phyloP scores from a whole-genome alignment of 2,329 filamentous ascomycete genomes.

The Berkeleyomyces basicola region DNA sequence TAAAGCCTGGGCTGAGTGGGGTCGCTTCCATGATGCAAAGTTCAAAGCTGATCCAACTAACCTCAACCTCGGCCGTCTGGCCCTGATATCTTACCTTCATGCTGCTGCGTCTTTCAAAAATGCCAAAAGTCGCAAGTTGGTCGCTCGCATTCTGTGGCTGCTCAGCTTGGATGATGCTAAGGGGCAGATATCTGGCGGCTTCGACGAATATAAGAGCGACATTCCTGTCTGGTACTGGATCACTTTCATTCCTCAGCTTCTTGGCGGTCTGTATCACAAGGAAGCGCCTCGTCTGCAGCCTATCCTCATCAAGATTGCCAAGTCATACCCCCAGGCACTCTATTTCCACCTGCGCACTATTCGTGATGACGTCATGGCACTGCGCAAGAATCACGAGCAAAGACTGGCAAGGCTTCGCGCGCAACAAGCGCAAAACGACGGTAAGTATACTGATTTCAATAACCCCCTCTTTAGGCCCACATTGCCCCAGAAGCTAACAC shows the following conservation, averaged over 20 bases:
- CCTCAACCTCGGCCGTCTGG: constrained; percentile 71
- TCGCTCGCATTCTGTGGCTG: constrained; percentile 87
- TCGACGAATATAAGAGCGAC: constrained; percentile 93
- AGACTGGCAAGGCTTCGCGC: constrained; percentile 14
- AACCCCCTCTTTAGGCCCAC: neutral
- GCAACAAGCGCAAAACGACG: constrained; percentile 14
- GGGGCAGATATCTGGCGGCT: constrained; percentile 67
- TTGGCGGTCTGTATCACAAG: constrained; percentile 79
- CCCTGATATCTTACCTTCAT: constrained; percentile 89
- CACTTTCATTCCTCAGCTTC: constrained; percentile 90
- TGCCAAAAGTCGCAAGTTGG: constrained; percentile 83
- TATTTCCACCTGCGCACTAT: constrained; percentile 93
- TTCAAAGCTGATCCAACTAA: constrained; percentile 84
- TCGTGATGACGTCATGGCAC: constrained; percentile 66
- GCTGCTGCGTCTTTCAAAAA: constrained; percentile 95
- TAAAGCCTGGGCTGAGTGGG: constrained; percentile 99
- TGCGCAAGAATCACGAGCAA: constrained; percentile 15
- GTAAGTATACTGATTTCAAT: neutral
- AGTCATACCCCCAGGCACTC: constrained; percentile 84
- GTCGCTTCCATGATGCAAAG: constrained; percentile 89
- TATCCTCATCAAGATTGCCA: constrained; percentile 84
- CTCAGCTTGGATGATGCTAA: constrained; percentile 83
- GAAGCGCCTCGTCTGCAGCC: constrained; percentile 76
- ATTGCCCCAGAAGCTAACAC: no score
- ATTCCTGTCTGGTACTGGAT: constrained; percentile 99